Evolutionary conservation across 164 flowering plant species (phyloP), one percentile per base, ranked within the genome.

Genomic region (Liquidambar formosana): DNA sequence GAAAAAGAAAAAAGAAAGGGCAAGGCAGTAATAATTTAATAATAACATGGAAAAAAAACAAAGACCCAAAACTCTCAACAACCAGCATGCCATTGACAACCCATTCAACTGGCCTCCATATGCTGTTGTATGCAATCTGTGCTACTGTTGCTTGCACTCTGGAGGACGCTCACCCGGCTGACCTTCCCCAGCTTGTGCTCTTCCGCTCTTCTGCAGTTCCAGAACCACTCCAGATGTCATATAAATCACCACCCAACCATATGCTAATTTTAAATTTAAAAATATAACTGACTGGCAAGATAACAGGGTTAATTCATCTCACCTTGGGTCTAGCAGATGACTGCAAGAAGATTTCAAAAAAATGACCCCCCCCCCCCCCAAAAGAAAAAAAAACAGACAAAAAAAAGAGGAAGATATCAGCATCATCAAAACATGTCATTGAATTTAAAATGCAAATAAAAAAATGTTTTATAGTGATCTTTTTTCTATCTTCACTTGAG

Each of bases 131-230:
- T n/a, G 53, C 64, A 46, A 18, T 28, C 46, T 48, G 28, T 9
- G 1, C 68, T 80, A 82, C 75, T 84, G 88, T 59, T 84, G 88
- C 74, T 84, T 84, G 79, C 88, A 82, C 61, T 84, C 88, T 0
- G 88, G 84, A 57, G 88, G 85, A 5, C 81, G 75, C 70, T 80
- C 88, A 22, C 78, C 78, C 73, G 48, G 75, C 69, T 69, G 80
- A 65, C 73, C 82, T 61, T 68, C 80, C 27, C 46, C 74, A 4
- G 47, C 62, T 65, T 0, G 75, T 68, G 71, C 79, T 47, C 72
- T 76, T 57, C 76, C 82, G 57, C 78, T 48, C 69, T 70, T 84
- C 88, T 80, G 83, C 76, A 77, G 13, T 51, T 70, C 2, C 10
- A 8, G 9, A 28, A 53, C 11, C 12, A 12, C 28, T 49, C 26